Percentiles rank a stretch among this genome's conserved stretches.
Evolutionary conservation across 1,139 yeast species (phyloP).

Genomic region (Magnusiomyces suaveolens): DNA sequence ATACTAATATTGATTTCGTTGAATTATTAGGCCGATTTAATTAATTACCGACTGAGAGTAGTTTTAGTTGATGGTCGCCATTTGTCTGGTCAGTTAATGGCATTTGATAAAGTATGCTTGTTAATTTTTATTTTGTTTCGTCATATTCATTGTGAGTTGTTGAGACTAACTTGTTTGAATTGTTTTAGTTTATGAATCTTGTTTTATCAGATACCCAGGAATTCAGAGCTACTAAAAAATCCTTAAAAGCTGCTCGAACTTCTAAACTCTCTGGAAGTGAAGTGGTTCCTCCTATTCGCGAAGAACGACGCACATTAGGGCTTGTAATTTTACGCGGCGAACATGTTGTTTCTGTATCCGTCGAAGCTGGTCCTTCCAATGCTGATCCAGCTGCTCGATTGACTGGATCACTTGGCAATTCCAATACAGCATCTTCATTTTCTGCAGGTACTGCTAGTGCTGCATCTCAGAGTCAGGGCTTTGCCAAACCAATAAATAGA

Average conservation of each 20-base stretch:
- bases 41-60: conserved; percentile 65
- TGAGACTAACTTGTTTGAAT: neutral
- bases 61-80: conserved; percentile 66
- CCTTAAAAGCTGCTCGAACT: conserved; percentile 20
- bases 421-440: neutral
- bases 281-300: conserved; percentile 27
- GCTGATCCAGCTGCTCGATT: conserved; percentile 34
- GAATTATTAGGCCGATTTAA: conserved; percentile 44
- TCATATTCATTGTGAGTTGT: neutral
- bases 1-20: neutral
- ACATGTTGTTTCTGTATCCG: conserved; percentile 70
- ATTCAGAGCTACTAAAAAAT: conserved; percentile 60
- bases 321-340: conserved; percentile 81
- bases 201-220: conserved; percentile 84
- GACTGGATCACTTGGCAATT: conserved; percentile 28
- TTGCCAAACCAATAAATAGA: conserved; percentile 9
- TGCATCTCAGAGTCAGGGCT: conserved; percentile 8
- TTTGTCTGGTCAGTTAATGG: conserved; percentile 68
- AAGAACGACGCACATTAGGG: conserved; percentile 67
- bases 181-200: conserved; percentile 55
- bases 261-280: conserved; percentile 8
- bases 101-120: conserved; percentile 55
- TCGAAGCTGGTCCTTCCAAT: conserved; percentile 67
- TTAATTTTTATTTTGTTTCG: neutral
- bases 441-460: conserved; percentile 7